phyloP scores from a whole-genome alignment of 345 rosid species.

The Eucalyptus tenuipes region DNA sequence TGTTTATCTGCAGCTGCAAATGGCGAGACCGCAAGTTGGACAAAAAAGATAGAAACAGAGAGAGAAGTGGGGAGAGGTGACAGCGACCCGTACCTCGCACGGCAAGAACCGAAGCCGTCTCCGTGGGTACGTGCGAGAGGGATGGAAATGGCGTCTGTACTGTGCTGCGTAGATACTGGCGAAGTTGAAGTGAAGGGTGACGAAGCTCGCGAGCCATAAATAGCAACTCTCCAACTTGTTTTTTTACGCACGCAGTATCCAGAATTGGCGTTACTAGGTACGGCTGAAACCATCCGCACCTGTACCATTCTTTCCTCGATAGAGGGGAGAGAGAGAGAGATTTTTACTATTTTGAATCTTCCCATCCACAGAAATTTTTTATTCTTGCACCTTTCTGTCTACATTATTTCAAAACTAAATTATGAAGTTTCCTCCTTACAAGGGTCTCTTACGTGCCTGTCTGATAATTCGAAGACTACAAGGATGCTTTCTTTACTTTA shows the following conservation, averaged over 20 bases:
- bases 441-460: no score
- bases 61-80: not conserved
- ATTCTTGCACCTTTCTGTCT: not conserved
- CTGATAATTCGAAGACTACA: no score
- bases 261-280: not conserved
- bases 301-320: no score
- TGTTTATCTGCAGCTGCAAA: not conserved
- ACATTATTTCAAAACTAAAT: not conserved
- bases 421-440: no score
- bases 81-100: not conserved
- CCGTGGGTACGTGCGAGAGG: not conserved
- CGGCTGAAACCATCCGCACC: not conserved
- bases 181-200: not conserved
- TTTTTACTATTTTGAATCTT: not conserved
- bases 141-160: not conserved
- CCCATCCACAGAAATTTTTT: not conserved
- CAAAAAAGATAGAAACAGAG: not conserved
- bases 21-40: not conserved
- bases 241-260: not conserved
- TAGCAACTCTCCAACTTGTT: not conserved
- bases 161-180: not conserved
- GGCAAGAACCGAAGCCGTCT: not conserved
- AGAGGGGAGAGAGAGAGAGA: no score
- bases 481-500: no score
- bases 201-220: not conserved